These are phyloP conservation scores for Cadophora luteo-olivacea DNA, from an alignment of 2,329 filamentous ascomycete genomes.

Conservation along the genomic window DNA sequence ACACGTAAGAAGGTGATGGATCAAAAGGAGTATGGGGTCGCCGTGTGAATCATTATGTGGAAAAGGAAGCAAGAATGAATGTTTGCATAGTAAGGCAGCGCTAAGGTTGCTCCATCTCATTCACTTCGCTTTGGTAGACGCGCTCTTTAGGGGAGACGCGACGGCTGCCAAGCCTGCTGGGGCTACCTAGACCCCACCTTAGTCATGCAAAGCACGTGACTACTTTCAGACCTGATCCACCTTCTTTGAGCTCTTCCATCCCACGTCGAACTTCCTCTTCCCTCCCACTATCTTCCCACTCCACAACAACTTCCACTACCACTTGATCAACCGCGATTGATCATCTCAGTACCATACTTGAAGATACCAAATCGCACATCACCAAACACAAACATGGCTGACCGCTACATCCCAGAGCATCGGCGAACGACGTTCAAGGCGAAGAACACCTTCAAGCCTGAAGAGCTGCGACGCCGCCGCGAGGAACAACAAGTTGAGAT, in stretches of 20 bases:
- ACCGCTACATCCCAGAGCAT: slow-evolving; percentile 99
- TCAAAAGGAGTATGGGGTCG: background rate
- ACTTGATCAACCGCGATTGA: slow-evolving; percentile 30
- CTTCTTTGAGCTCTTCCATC: slow-evolving; percentile 20
- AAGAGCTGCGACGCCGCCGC: slow-evolving; percentile 96
- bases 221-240: background rate
- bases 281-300: slow-evolving; percentile 22
- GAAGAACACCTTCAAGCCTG: slow-evolving; percentile 98
- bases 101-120: background rate
- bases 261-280: slow-evolving; percentile 14
- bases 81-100: background rate
- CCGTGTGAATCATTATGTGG: background rate
- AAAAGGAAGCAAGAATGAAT: background rate
- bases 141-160: slow-evolving; percentile 27
- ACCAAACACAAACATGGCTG: slow-evolving; percentile 71
- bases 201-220: slow-evolving; percentile 27
- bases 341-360: slow-evolving; percentile 21
- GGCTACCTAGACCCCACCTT: background rate
- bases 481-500: slow-evolving; percentile 99
- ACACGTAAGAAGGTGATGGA: background rate
- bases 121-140: background rate
- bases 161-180: background rate
- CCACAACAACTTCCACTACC: slow-evolving; percentile 26
- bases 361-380: slow-evolving; percentile 26
- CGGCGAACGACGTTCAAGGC: slow-evolving; percentile 99